Percentiles rank a stretch among this genome's conserved stretches.
phyloP scores from a whole-genome alignment of 768 basidiomycete species.

The Boletellus emodensis region DNA sequence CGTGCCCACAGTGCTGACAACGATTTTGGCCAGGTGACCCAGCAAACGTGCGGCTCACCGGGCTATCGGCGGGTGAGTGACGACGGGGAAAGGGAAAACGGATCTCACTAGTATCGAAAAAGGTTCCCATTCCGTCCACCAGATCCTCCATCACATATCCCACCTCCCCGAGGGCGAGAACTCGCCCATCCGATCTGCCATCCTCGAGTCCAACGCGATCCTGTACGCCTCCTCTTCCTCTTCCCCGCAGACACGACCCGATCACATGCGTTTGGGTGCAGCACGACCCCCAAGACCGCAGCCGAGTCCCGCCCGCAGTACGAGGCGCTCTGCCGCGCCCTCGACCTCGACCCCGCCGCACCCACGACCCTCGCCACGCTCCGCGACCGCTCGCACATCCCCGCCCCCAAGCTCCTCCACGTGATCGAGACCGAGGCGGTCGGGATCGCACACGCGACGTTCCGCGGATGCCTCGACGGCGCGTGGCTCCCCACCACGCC shows the following conservation, averaged over 20 bases:
- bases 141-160: conserved; percentile 67
- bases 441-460: conserved; percentile 55
- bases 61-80: conserved; percentile 63
- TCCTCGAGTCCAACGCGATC: conserved; percentile 74
- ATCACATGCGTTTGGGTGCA: conserved; percentile 12
- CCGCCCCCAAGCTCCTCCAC: conserved; percentile 48
- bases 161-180: conserved; percentile 49
- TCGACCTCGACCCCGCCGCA: conserved; percentile 51
- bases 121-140: conserved; percentile 75
- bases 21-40: conserved; percentile 47
- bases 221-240: conserved; percentile 38
- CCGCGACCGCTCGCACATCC: conserved; percentile 44
- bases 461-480: conserved; percentile 61
- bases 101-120: background rate
- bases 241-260: too few species aligned
- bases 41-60: conserved; percentile 55
- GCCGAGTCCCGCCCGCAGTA: conserved; percentile 59
- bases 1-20: background rate
- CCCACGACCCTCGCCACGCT: conserved; percentile 49
- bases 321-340: conserved; percentile 52
- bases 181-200: conserved; percentile 64
- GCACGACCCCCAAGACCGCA: conserved; percentile 57
- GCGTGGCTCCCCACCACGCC: conserved; percentile 53
- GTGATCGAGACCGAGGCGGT: conserved; percentile 56
- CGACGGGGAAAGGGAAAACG: background rate